phyloP scores from a whole-genome alignment of 2,329 filamentous ascomycete genomes.

The Fusarium avenaceum region DNA sequence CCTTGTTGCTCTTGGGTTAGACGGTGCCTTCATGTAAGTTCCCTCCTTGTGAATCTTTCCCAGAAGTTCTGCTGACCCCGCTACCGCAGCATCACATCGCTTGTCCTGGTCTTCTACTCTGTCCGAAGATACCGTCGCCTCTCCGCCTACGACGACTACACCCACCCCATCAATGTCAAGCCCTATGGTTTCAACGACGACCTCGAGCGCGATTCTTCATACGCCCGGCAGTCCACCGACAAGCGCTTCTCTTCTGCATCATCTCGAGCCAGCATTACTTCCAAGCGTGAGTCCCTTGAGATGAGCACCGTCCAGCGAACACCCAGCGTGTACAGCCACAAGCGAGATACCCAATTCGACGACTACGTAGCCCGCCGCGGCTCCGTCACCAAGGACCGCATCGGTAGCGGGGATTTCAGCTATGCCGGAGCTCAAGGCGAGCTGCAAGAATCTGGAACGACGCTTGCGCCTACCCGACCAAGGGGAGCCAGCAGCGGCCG shows the following conservation, averaged over 20 bases:
- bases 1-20: conserved; percentile 62
- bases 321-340: conserved; percentile 58
- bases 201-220: conserved; percentile 48
- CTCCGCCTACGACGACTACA: conserved; percentile 64
- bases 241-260: conserved; percentile 48
- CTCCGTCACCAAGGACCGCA: conserved; percentile 46
- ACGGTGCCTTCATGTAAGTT: conserved; percentile 63
- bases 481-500: conserved; percentile 50
- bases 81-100: conserved; percentile 52
- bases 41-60: background rate
- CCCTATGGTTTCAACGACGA: conserved; percentile 61
- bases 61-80: conserved; percentile 17
- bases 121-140: conserved; percentile 63
- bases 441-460: conserved; percentile 25
- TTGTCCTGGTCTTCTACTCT: conserved; percentile 62
- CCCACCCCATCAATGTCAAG: conserved; percentile 64
- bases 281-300: conserved; percentile 41
- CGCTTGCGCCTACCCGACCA: conserved; percentile 41
- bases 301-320: conserved; percentile 44
- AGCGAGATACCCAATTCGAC: conserved; percentile 63
- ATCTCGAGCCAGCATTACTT: conserved; percentile 51
- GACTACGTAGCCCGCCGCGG: conserved; percentile 57
- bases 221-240: conserved; percentile 48
- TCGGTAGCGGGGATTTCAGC: conserved; percentile 53
- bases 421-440: conserved; percentile 42